Evolutionary conservation across 23 red algal species (phyloP).

Genomic region (Agarophyton chilense): DNA sequence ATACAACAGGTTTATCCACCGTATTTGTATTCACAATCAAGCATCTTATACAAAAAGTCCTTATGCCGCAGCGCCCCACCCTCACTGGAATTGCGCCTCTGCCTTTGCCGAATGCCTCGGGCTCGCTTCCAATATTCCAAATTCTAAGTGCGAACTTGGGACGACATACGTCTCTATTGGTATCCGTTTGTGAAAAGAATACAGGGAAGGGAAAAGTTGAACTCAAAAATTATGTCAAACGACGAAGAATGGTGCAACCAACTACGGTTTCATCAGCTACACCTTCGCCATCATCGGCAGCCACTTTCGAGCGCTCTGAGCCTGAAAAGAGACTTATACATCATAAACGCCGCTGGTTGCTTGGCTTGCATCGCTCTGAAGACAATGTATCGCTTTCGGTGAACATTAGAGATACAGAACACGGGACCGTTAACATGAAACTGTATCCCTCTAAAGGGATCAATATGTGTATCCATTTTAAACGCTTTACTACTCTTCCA

Average conservation of each 20-base stretch:
- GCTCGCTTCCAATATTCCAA: background rate
- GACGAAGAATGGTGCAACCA: background rate
- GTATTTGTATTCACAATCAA: too few relatives aligned
- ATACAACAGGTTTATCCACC: too few relatives aligned
- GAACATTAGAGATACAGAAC: constrained; percentile 3
- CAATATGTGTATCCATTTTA: background rate
- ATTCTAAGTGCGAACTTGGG: background rate
- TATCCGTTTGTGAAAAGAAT: constrained; percentile 2
- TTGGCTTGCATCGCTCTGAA: background rate
- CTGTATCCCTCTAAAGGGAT: background rate
- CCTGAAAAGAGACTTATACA: background rate
- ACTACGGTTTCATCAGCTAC: background rate
- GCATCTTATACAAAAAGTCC: too few relatives aligned
- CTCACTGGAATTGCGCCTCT: background rate
- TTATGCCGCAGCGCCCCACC: background rate
- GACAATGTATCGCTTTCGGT: background rate
- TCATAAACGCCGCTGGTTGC: background rate
- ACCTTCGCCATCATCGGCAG: too few relatives aligned
- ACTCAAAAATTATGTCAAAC: background rate
- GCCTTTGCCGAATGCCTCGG: background rate
- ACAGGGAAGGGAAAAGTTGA: constrained; percentile 13
- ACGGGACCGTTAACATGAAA: background rate
- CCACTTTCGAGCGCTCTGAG: background rate
- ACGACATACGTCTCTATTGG: background rate
- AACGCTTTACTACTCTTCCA: background rate